phyloP scores from a whole-genome alignment of 345 rosid genomes.

The Gossypium bickii region DNA sequence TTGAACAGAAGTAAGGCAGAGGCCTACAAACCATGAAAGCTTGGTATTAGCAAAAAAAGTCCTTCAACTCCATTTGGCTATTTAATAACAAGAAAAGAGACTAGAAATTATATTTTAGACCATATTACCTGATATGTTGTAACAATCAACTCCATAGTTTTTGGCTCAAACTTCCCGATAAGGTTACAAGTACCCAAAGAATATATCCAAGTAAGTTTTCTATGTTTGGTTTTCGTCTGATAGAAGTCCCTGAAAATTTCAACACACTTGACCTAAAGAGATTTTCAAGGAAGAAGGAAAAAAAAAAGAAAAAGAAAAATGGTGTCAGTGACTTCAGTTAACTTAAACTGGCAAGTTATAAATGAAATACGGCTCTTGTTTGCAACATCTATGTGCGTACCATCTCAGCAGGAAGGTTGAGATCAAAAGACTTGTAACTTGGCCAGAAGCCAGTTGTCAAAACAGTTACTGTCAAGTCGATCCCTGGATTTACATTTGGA shows the following conservation, averaged over 20 bases:
- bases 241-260: constrained; percentile 7
- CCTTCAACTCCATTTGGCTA: not conserved
- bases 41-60: not conserved
- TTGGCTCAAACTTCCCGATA: constrained; percentile 2
- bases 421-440: constrained; percentile 64
- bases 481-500: constrained; percentile 45
- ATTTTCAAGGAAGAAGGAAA: not conserved
- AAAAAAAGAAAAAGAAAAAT: not conserved
- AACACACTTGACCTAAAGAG: not conserved
- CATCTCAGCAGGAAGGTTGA: constrained; percentile 70
- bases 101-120: not conserved
- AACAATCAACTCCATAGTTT: constrained; percentile 5
- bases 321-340: not conserved
- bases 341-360: not conserved
- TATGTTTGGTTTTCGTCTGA: constrained; percentile 5
- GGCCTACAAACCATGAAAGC: constrained; percentile 37
- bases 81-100: not conserved
- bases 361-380: not conserved
- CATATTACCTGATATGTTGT: constrained; percentile 17
- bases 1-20: constrained; percentile 60
- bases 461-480: constrained; percentile 62
- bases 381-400: constrained; percentile 23
- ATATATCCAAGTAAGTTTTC: constrained; percentile 10
- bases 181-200: constrained; percentile 9
- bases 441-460: constrained; percentile 82